Base-by-base conservation (phyloP, 108 stramenopile genomes). In the Cylindrotheca fusiformis region DNA sequence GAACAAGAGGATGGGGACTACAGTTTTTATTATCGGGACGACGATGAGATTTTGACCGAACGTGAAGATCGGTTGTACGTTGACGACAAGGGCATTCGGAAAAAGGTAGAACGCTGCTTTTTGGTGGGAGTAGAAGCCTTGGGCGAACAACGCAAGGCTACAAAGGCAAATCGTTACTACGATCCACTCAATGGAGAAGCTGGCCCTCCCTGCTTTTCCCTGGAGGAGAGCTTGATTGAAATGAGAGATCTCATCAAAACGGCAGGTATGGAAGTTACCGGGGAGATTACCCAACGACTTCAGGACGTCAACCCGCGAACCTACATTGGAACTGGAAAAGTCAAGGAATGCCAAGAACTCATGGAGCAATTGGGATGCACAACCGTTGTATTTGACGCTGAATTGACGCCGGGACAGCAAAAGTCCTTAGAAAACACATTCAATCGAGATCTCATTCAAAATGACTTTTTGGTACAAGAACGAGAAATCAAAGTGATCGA, bases 341-440 rank as follows among this genome's bases (percentile, higher is more conserved):
- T 93, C 0, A 48, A 72, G 48, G 91, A 93, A 61, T 84, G 83
- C 19, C 50, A 78, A 31, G 65, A 68, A 22, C 60, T 96, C 51
- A 65, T 90, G 69, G 68, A 79, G 26, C 65, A 83, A 25, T 32
- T 63, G 46, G 71, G 58, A 26, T 82, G 81, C 32, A 81, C 79
- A 32, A 94, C 94, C 0, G 83, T 97, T 27, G 91, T 97, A 12
- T 92, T 98, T 72, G 97, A 98, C 79, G 90, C 95, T 1, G 97
- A 98, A 76, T 71, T 98, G 28, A 81, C 84, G 19, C 97, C 96
- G 1, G 87, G 95, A 4, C 97, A 98, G 67, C 96, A 97, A 67
- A 94, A 95, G 60, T 60, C 82, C 0, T 69, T 96, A 25, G 88
- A 92, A 48, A 90, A 87, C 59, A 68, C 60, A 8, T 87, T 96